Percentiles rank a stretch among this genome's conserved stretches.
Evolutionary conservation across 805 yeast genomes (phyloP).

Genomic region (Lipomyces mesembrius): DNA sequence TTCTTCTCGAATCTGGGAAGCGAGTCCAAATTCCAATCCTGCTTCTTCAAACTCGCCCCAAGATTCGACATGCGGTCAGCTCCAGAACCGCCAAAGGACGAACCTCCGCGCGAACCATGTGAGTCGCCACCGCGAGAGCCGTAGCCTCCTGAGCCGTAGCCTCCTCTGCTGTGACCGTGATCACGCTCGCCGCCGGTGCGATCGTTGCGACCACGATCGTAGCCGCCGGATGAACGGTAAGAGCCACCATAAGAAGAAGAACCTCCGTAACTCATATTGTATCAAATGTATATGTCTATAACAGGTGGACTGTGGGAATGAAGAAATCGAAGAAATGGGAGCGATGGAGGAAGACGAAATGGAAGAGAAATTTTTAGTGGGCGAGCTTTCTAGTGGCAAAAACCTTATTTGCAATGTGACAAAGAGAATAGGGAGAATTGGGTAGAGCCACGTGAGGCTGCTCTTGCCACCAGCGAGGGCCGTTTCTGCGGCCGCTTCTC

Average conservation of each 20-base stretch:
- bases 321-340: background rate
- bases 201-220: slow-evolving; percentile 21
- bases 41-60: slow-evolving; percentile 65
- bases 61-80: slow-evolving; percentile 53
- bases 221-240: slow-evolving; percentile 10
- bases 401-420: background rate
- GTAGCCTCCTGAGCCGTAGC: background rate
- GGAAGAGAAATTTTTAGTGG: background rate
- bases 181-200: slow-evolving; percentile 7
- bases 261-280: slow-evolving; percentile 35
- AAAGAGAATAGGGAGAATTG: background rate
- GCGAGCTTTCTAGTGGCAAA: background rate
- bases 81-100: slow-evolving; percentile 49
- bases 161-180: too few relatives aligned
- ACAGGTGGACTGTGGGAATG: slow-evolving; percentile 7
- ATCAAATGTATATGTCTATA: slow-evolving; percentile 2
- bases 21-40: slow-evolving; percentile 76
- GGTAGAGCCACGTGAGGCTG: background rate
- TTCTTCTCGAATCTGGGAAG: slow-evolving; percentile 93
- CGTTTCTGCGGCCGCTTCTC: too few relatives aligned
- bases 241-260: slow-evolving; percentile 23
- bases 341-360: background rate
- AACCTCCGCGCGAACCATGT: slow-evolving; percentile 45
- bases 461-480: background rate
- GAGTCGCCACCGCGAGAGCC: slow-evolving; percentile 33